phyloP scores from a whole-genome alignment of 2,329 filamentous ascomycete genomes.

The Venturiaceae sp. region DNA sequence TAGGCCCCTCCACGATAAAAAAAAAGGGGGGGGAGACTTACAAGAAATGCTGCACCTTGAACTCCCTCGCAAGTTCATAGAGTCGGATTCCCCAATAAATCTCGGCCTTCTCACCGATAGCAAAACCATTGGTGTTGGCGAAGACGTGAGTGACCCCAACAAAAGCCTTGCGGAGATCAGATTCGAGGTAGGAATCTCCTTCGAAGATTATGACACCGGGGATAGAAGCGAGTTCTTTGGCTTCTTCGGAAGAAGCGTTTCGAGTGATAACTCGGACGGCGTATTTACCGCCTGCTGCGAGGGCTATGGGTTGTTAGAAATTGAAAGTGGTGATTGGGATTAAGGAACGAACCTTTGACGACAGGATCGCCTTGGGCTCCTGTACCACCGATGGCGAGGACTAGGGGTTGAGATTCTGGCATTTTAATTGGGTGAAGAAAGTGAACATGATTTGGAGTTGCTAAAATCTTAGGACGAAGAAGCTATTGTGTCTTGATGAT shows the following conservation, averaged over 20 bases:
- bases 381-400: conserved; percentile 4
- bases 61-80: neutral
- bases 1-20: too few relatives aligned
- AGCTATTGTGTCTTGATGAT: neutral
- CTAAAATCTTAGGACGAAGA: too few relatives aligned
- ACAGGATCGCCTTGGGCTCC: conserved; percentile 2
- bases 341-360: neutral
- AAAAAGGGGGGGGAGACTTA: too few relatives aligned
- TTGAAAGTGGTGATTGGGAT: neutral
- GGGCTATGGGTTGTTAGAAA: neutral
- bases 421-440: too few relatives aligned
- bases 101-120: conserved; percentile 1
- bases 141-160: neutral
- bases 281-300: neutral
- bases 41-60: neutral
- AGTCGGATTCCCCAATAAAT: neutral
- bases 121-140: conserved; percentile 2
- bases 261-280: neutral
- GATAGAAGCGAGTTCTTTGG: neutral
- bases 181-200: neutral
- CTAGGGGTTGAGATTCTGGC: neutral
- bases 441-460: too few relatives aligned
- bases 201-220: neutral
- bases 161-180: neutral
- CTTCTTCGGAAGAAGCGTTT: neutral